A percentile compares a stretch with the other conserved stretches of the same genome.
phyloP scores from a whole-genome alignment of 2,329 filamentous ascomycete species.

The Fusarium tuaranense region DNA sequence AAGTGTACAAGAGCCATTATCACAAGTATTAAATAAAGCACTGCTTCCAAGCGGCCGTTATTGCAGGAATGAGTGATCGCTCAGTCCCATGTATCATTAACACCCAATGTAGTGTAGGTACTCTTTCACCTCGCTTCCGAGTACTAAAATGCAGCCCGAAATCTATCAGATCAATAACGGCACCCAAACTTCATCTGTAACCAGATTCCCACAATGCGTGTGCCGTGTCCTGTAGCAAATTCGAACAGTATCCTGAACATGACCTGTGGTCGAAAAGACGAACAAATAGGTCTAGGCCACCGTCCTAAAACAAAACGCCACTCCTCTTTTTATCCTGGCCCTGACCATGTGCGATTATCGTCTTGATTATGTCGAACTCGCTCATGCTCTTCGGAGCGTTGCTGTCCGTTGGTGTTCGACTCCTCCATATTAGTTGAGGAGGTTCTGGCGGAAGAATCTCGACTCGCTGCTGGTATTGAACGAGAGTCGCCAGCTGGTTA shows the following conservation, averaged over 20 bases:
- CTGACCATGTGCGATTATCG: slow-evolving; percentile 27
- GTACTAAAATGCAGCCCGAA: slow-evolving; percentile 28
- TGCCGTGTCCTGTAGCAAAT: slow-evolving; percentile 26
- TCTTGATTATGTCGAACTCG: slow-evolving; percentile 31
- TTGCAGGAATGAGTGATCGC: slow-evolving; percentile 27
- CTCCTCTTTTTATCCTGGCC: slow-evolving; percentile 35
- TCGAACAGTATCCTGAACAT: slow-evolving; percentile 21
- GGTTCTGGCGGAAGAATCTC: slow-evolving; percentile 1
- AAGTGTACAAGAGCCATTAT: neutral
- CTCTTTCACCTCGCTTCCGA: slow-evolving; percentile 22
- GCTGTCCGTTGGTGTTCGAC: slow-evolving; percentile 15
- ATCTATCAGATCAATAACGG: slow-evolving; percentile 40
- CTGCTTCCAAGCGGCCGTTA: slow-evolving; percentile 29
- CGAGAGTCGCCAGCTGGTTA: slow-evolving; percentile 10
- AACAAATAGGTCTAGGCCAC: slow-evolving; percentile 5
- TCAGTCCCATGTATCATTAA: slow-evolving; percentile 40
- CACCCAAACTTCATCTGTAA: slow-evolving; percentile 17
- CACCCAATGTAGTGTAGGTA: slow-evolving; percentile 17
- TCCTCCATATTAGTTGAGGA: slow-evolving; percentile 12
- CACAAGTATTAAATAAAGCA: slow-evolving; percentile 2
- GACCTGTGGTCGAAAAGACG: slow-evolving; percentile 14
- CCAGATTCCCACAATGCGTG: slow-evolving; percentile 26
- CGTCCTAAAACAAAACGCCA: slow-evolving; percentile 43
- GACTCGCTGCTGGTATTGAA: slow-evolving; percentile 2
- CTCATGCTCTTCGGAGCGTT: slow-evolving; percentile 31